Base-by-base conservation (phyloP, 176 grass and related monocot genomes). In the Oryza longistaminata region DNA sequence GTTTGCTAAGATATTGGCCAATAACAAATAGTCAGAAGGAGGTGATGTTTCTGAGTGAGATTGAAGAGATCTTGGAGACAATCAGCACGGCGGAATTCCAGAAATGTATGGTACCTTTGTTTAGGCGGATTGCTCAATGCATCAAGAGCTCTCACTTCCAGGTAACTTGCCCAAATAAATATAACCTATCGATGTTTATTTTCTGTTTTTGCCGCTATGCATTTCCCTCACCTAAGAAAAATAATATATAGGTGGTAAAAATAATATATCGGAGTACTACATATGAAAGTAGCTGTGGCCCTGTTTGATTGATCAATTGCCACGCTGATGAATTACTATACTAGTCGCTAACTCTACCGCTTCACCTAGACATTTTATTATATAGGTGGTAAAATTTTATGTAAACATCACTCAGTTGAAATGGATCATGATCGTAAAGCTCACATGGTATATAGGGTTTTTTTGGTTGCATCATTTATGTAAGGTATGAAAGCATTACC, bases 21-120 rank as follows among this genome's bases (percentile, higher is more conserved):
- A 71, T 99, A 66, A 99, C 93, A 76, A 99, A 91, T 83, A 88
- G 93, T 85, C 97, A 99, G 84, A 99, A 99, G 86, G 97, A 99
- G 68, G 91, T 99, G 75, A 99, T 99, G 97, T 94, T 99, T 91
- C 83, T 99, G 58, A 96, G 97, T 69, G 93, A 96, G 82, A 81
- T 99, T 0, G 93, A 99, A 86, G 97, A 99, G 88, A 88, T 94
- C 70, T 86, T 99, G 71, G 96, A 99, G 68, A 82, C 92, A 60
- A 96, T 90, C 31, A 94, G 76, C 83, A 76, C 64, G 43, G 74
- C 83, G 21, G 97, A 99, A 70, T 90, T 95, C 81, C 97, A 99
- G 81, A 94, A 99, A 92, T 99, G 93, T 37, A 94, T 96, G 97
- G 86, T 92, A 48, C 97, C 97, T n/a, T 75, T 99, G 66, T 99